Evolutionary conservation across 805 yeast genomes (phyloP).

Genomic region (Schwanniomyces sp.): DNA sequence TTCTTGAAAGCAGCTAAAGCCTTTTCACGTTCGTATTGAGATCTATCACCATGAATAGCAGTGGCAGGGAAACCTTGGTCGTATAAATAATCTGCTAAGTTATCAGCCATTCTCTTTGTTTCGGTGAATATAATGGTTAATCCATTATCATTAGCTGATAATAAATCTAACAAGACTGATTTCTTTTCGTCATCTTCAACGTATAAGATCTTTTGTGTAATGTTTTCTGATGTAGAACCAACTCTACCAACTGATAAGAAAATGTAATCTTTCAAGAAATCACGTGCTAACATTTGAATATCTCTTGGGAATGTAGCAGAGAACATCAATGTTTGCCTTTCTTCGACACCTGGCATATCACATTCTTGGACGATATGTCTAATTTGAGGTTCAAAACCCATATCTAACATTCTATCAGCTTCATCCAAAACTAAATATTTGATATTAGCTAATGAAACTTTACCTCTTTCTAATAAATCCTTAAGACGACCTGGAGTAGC

Average conservation of each 20-base stretch:
- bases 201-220: slow-evolving; percentile 87
- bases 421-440: slow-evolving; percentile 95
- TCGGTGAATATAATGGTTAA: slow-evolving; percentile 94
- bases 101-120: slow-evolving; percentile 98
- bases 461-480: slow-evolving; percentile 93
- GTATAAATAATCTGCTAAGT: slow-evolving; percentile 86
- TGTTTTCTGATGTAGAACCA: slow-evolving; percentile 98
- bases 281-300: slow-evolving; percentile 95
- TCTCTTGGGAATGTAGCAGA: slow-evolving; percentile 99
- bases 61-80: slow-evolving; percentile 93
- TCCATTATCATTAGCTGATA: slow-evolving; percentile 74
- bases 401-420: slow-evolving; percentile 99
- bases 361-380: slow-evolving; percentile 97
- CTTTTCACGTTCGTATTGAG: slow-evolving; percentile 96
- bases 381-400: slow-evolving; percentile 99
- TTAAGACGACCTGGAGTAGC: slow-evolving; percentile 99
- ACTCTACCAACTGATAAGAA: slow-evolving; percentile 98
- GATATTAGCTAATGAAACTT: slow-evolving; percentile 84
- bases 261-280: slow-evolving; percentile 92
- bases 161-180: slow-evolving; percentile 81
- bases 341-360: slow-evolving; percentile 91
- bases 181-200: slow-evolving; percentile 95
- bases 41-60: slow-evolving; percentile 98
- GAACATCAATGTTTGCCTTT: slow-evolving; percentile 97
- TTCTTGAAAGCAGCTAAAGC: slow-evolving; percentile 92